phyloP scores from a whole-genome alignment of 2,329 filamentous ascomycete species.

The Microthyrium microscopicum region DNA sequence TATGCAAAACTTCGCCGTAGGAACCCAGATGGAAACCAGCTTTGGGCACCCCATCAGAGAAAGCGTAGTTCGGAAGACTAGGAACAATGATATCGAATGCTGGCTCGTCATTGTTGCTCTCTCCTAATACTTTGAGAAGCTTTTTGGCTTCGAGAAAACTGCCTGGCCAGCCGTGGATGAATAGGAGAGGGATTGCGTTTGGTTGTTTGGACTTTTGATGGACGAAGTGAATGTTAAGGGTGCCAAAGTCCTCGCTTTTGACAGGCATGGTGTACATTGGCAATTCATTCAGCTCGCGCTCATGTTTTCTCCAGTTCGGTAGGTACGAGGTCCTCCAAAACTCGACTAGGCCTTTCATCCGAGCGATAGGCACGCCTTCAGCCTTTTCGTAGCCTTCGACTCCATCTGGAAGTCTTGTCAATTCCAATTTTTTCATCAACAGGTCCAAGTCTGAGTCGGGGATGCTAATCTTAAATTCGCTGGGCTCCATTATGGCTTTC shows the following conservation, averaged over 20 bases:
- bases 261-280: conserved; percentile 32
- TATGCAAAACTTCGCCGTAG: conserved; percentile 48
- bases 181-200: conserved; percentile 46
- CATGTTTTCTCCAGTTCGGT: conserved; percentile 41
- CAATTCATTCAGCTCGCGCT: conserved; percentile 41
- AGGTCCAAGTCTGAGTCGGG: conserved; percentile 33
- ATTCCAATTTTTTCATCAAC: conserved; percentile 38
- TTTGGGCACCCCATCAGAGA: conserved; percentile 32
- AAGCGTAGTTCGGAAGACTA: conserved; percentile 38
- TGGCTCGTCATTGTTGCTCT: conserved; percentile 18
- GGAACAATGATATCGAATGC: conserved; percentile 35
- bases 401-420: conserved; percentile 40
- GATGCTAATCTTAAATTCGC: conserved; percentile 36
- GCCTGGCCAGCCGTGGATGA: conserved; percentile 56
- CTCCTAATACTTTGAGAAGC: conserved; percentile 33
- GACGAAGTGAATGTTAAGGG: conserved; percentile 46
- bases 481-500: too few species aligned
- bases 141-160: conserved; percentile 51
- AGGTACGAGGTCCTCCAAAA: conserved; percentile 38
- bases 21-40: conserved; percentile 41
- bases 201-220: conserved; percentile 35
- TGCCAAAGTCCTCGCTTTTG: conserved; percentile 40
- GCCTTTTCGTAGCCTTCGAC: conserved; percentile 26
- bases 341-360: conserved; percentile 40
- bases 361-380: conserved; percentile 41